Evolutionary conservation across 352 stramenopile species (phyloP), one percentile per base, ranked within the genome.

Genomic region (Blastocystis sp.): DNA sequence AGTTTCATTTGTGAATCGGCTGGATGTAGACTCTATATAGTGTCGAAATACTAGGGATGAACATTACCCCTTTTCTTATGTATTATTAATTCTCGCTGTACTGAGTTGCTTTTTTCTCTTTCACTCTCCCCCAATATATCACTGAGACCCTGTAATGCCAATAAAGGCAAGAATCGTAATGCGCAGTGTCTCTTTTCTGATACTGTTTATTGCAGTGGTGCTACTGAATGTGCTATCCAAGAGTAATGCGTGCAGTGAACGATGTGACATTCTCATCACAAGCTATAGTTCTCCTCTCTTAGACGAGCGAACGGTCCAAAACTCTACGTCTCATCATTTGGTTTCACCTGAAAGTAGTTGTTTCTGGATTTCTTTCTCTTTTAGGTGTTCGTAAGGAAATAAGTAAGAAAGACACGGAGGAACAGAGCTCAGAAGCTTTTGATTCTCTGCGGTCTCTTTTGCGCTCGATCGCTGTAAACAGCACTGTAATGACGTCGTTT

Each of bases 401-500:
- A 34, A 34, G 30, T 34, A 34, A 34, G 30, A 34, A 34, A 34
- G 1, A 1, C 30, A 34, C 30, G 1, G 30, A 34, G 30, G 30
- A 34, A 34, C 30, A 62, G 13, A 62, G 53, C 1, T 1, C 53
- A n/a, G 13, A n/a, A n/a, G 53, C 53, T n/a, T n/a, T 1, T 16
- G 53, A 16, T n/a, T n/a, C 43, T 13, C 26, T 73, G 20, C 7
- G 8, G 7, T 37, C 63, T 39, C 50, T 73, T 39, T 45, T n/a
- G 13, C 7, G 26, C 20, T 9, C 2, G 50, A 85, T 85, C 41
- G 73, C 73, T 16, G 24, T 68, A 24, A 68, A 85, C 56, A 66
- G 50, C 20, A 85, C 73, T 2, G 54, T 85, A 9, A 85, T 85
- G 73, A 69, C 54, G 2, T 47, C 73, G 16, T 65, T 68, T 45